phyloP scores from a whole-genome alignment of 352 stramenopile genomes.

The Phytophthora pistaciae region DNA sequence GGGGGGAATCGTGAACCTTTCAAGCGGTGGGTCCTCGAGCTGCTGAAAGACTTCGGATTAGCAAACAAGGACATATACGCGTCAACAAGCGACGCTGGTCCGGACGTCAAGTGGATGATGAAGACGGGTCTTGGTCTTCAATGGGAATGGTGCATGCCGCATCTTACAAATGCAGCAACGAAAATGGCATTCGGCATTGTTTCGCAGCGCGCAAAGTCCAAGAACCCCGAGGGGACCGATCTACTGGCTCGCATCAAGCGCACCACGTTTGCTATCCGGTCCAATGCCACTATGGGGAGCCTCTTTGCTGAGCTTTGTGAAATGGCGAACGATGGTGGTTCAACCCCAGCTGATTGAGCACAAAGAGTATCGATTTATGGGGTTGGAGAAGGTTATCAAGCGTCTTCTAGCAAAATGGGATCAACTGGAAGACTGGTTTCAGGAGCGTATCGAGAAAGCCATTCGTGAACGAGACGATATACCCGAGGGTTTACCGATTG shows the following conservation, averaged over 20 bases:
- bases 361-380: slow-evolving; percentile 19
- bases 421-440: slow-evolving; percentile 23
- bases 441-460: slow-evolving; percentile 12
- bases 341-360: slow-evolving; percentile 3
- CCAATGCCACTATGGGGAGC: neutral
- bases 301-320: slow-evolving; percentile 12
- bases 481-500: slow-evolving; percentile 4
- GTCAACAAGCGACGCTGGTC: neutral
- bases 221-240: neutral
- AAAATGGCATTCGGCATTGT: neutral
- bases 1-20: neutral
- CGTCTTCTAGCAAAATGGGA: slow-evolving; percentile 18
- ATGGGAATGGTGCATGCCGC: slow-evolving; percentile 7
- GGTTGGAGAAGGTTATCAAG: slow-evolving; percentile 8
- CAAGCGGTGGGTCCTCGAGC: neutral
- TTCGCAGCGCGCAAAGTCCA: neutral
- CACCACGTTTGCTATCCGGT: neutral
- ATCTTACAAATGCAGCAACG: slow-evolving; percentile 4
- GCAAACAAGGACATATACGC: neutral
- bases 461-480: slow-evolving; percentile 10
- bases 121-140: neutral
- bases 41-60: slow-evolving; percentile 2
- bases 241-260: neutral
- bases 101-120: slow-evolving; percentile 12
- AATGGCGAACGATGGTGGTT: neutral